phyloP scores from a whole-genome alignment of 768 basidiomycete species.

The Neoboletus brunneissimus region DNA sequence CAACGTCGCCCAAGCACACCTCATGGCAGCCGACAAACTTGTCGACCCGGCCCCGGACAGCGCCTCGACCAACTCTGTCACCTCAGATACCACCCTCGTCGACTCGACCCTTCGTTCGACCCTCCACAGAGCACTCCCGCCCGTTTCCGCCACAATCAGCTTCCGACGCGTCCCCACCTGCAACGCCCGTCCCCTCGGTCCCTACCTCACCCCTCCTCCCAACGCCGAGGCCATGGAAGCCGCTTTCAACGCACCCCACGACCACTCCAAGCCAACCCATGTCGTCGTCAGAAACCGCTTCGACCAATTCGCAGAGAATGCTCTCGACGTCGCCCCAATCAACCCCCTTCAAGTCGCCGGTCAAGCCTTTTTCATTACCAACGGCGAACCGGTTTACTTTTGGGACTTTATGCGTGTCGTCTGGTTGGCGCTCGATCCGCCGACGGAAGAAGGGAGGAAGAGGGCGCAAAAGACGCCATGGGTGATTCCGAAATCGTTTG shows the following conservation, averaged over 20 bases:
- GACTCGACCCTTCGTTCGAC: slow-evolving; percentile 41
- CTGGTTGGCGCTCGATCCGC: slow-evolving; percentile 68
- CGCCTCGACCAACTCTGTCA: slow-evolving; percentile 6
- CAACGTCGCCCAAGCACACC: slow-evolving; percentile 91
- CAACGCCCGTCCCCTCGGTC: slow-evolving; percentile 77
- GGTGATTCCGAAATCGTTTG: slow-evolving; percentile 60
- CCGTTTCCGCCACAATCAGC: slow-evolving; percentile 66
- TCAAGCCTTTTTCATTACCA: slow-evolving; percentile 94
- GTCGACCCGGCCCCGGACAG: slow-evolving; percentile 40
- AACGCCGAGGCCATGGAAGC: slow-evolving; percentile 56
- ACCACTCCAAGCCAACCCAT: slow-evolving; percentile 37
- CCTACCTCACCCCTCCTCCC: slow-evolving; percentile 61
- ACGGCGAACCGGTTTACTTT: slow-evolving; percentile 93
- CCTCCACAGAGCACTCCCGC: slow-evolving; percentile 52
- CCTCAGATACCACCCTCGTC: slow-evolving; percentile 38
- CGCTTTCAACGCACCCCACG: slow-evolving; percentile 49
- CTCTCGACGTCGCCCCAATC: slow-evolving; percentile 48
- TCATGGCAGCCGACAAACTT: slow-evolving; percentile 90
- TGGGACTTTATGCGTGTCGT: slow-evolving; percentile 88
- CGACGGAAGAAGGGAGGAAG: slow-evolving; percentile 43
- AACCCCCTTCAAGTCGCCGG: slow-evolving; percentile 82
- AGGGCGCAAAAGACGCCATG: slow-evolving; percentile 36
- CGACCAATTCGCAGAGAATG: slow-evolving; percentile 68
- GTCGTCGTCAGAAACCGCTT: slow-evolving; percentile 75
- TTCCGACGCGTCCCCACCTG: slow-evolving; percentile 71